Base-by-base conservation (phyloP, 345 rosid genomes). In the Lepidium sativum region DNA sequence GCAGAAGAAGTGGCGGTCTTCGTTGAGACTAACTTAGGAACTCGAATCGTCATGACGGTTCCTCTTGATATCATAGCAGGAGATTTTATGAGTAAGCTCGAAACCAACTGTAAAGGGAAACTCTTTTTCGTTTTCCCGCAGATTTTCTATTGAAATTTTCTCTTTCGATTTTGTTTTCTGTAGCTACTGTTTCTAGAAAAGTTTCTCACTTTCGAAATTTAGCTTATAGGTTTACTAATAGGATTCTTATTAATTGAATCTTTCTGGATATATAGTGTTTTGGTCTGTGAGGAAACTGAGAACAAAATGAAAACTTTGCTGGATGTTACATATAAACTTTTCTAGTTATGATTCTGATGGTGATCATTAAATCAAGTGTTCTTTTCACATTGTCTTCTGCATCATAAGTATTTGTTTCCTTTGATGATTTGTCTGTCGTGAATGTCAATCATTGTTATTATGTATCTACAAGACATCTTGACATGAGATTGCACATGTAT, bases 1-100 rank as follows among this genome's bases (percentile, higher is more conserved):
- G 41, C 52, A 6, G 54, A n/a, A n/a, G n/a, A 48, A 78, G 83
- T 78, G 14, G 79, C 83, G 0, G 82, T 84, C 32, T 89, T 84
- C 42, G 60, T 66, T 6, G 88, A 80, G 55, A 86, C 86, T 9
- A 79, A 69, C 80, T 56, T 84, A 52, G 84, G 78, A 64, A 89
- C 91, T 60, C 82, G 75, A 76, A 74, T 89, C 31, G 88, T 75
- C 73, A 51, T 84, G 54, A 57, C 78, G 25, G 85, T 75, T 68
- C 60, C 80, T 68, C 70, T 74, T 5, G 79, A 79, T 34, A 73
- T 80, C 75, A 76, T 77, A 4, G 77, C 80, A 6, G 63, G 52
- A 45, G 84, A 76, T 61, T 79, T 84, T 67, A 82, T 75, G 73
- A 78, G 96, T 84, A 71, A 76, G 71, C 60, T 45, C 18, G 1